These are phyloP conservation scores for Russula griseocarnosa DNA, from an alignment of 768 basidiomycete genomes.

Conservation along the genomic window DNA sequence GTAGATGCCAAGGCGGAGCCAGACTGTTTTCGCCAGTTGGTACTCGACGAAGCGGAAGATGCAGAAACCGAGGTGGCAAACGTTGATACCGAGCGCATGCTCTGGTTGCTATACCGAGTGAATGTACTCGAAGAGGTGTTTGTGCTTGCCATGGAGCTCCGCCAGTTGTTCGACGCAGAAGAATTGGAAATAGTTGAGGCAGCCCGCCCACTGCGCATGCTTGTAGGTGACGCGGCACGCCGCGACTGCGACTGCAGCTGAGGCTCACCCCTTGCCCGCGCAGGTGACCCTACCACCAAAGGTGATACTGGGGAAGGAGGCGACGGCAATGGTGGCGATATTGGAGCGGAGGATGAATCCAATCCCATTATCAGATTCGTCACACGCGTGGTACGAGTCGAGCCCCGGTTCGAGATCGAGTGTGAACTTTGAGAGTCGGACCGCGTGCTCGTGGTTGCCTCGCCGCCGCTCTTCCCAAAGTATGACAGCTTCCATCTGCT, in stretches of 20 bases:
- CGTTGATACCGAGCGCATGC: conserved; percentile 70
- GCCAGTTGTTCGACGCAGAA: conserved; percentile 68
- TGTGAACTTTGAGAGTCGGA: conserved; percentile 17
- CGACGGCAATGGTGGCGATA: conserved; percentile 7
- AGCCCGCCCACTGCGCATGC: conserved; percentile 51
- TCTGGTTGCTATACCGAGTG: conserved; percentile 70
- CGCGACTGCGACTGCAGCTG: conserved; percentile 8
- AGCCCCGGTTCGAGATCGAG: conserved; percentile 22
- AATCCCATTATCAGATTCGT: conserved; percentile 70
- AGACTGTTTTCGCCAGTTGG: conserved; percentile 56
- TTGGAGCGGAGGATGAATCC: conserved; percentile 41
- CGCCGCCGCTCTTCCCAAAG: conserved; percentile 54
- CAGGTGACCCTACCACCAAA: not conserved
- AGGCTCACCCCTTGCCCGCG: conserved; percentile 2
- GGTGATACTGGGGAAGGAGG: not conserved
- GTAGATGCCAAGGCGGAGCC: conserved; percentile 8
- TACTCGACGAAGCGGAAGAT: conserved; percentile 56
- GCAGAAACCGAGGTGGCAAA: conserved; percentile 76
- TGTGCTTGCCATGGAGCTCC: conserved; percentile 70
- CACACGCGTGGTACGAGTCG: conserved; percentile 75
- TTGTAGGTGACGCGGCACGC: conserved; percentile 48
- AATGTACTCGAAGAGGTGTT: conserved; percentile 68
- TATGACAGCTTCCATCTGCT: conserved; percentile 77
- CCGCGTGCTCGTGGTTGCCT: conserved; percentile 5
- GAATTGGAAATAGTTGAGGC: conserved; percentile 59